phyloP scores from a whole-genome alignment of 768 basidiomycete species.

The Russula griseocarnosa region DNA sequence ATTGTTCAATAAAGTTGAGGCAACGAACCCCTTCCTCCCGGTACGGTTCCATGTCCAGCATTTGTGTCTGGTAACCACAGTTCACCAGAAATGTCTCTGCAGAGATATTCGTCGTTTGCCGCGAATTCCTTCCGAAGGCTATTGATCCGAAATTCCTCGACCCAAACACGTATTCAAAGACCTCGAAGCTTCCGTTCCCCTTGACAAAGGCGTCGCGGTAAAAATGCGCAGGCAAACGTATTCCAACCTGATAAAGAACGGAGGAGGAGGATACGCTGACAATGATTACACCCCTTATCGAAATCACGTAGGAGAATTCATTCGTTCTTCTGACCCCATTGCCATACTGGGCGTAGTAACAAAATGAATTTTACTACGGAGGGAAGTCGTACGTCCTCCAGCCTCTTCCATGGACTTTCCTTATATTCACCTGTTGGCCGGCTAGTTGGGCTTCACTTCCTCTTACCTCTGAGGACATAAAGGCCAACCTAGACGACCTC shows the following conservation, averaged over 20 bases:
- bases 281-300: slow-evolving; percentile 91
- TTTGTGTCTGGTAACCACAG: neutral
- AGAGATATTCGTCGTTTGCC: slow-evolving; percentile 98
- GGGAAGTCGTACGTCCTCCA: slow-evolving; percentile 56
- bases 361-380: slow-evolving; percentile 72
- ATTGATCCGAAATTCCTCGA: slow-evolving; percentile 99
- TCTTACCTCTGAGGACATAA: slow-evolving; percentile 74
- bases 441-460: slow-evolving; percentile 68
- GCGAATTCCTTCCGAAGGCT: slow-evolving; percentile 87
- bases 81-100: slow-evolving; percentile 88
- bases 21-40: slow-evolving; percentile 97
- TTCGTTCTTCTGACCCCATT: slow-evolving; percentile 68
- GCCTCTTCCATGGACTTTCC: slow-evolving; percentile 6
- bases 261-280: slow-evolving; percentile 89
- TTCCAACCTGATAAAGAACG: slow-evolving; percentile 98
- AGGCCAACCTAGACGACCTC: slow-evolving; percentile 82
- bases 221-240: slow-evolving; percentile 82
- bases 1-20: slow-evolving; percentile 93
- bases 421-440: slow-evolving; percentile 11
- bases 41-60: slow-evolving; percentile 41
- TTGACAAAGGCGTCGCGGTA: slow-evolving; percentile 51
- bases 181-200: slow-evolving; percentile 47
- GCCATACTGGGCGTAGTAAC: slow-evolving; percentile 73
- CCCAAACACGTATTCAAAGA: slow-evolving; percentile 98
- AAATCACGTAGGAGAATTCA: slow-evolving; percentile 64